These are phyloP conservation scores for Pythium diclinum DNA, from an alignment of 352 stramenopile species.

Conservation along the genomic window DNA sequence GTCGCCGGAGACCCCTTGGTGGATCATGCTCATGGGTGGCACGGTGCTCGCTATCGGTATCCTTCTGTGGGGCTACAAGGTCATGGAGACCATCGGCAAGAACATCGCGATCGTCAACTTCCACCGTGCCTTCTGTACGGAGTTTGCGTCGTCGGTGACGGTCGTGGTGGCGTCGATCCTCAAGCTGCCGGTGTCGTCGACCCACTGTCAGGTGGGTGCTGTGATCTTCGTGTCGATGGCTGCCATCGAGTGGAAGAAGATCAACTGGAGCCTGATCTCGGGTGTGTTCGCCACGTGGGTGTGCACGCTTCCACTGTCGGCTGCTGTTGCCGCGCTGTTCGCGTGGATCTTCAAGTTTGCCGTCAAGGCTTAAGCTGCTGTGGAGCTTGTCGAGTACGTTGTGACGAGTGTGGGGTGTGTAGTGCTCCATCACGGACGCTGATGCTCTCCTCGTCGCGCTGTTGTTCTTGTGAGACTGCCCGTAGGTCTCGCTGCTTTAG, in stretches of 20 bases:
- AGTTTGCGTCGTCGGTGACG: constrained; percentile 62
- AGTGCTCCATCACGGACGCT: too few species aligned
- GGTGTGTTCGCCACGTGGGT: constrained; percentile 28
- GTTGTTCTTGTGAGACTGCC: too few species aligned
- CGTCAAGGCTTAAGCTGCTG: constrained; percentile 6
- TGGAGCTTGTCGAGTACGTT: too few species aligned
- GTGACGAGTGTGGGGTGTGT: too few species aligned
- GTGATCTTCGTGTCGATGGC: constrained; percentile 44
- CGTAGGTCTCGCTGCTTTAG: too few species aligned
- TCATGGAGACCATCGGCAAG: constrained; percentile 58
- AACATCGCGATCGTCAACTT: constrained; percentile 54
- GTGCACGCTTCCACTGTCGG: constrained; percentile 30
- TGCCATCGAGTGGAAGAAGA: constrained; percentile 23
- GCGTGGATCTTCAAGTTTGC: constrained; percentile 16
- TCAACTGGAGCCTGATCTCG: constrained; percentile 29
- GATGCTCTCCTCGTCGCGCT: too few species aligned
- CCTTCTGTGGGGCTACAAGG: constrained; percentile 54
- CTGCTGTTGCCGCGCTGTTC: constrained; percentile 20
- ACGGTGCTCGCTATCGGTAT: constrained; percentile 49
- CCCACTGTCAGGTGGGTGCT: constrained; percentile 62
- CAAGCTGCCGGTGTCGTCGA: constrained; percentile 50
- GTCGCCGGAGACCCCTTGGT: constrained; percentile 36
- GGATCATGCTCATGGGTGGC: constrained; percentile 60
- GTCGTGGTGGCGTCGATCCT: constrained; percentile 49
- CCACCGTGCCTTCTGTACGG: constrained; percentile 63